These are phyloP conservation scores for Dentipellis sp. DNA, from an alignment of 768 basidiomycete species.

Conservation along the genomic window DNA sequence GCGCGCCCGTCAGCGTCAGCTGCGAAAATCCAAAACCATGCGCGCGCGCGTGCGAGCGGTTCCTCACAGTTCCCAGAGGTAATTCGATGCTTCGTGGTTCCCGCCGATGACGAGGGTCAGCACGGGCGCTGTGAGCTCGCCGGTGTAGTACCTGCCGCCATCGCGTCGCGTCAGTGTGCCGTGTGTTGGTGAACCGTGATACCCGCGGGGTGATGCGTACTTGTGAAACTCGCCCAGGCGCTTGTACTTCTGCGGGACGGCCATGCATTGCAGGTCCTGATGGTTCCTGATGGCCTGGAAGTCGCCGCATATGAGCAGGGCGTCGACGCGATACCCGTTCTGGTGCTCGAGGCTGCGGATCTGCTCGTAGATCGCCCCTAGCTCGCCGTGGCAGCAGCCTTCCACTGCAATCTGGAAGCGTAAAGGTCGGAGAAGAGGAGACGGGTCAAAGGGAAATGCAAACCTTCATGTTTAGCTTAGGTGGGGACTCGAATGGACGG, in stretches of 20 bases:
- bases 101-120: constrained; percentile 94
- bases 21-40: constrained; percentile 4
- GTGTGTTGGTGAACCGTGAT: too few species aligned
- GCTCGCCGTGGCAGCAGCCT: constrained; percentile 92
- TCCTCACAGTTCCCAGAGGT: constrained; percentile 89
- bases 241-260: constrained; percentile 85
- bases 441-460: not conserved
- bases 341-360: constrained; percentile 52
- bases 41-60: not conserved
- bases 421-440: not conserved
- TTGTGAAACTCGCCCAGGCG: constrained; percentile 77
- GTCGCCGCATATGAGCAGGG: constrained; percentile 91
- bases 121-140: constrained; percentile 71
- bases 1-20: too few species aligned
- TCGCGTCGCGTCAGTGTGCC: constrained; percentile 1
- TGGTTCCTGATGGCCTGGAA: constrained; percentile 88
- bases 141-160: constrained; percentile 86
- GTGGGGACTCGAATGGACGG: too few species aligned
- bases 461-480: not conserved
- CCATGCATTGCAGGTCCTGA: constrained; percentile 81
- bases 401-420: constrained; percentile 67
- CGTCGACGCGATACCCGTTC: constrained; percentile 63
- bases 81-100: constrained; percentile 96
- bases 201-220: constrained; percentile 24
- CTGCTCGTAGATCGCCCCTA: constrained; percentile 79